Evolutionary conservation across 306 rosid species (phyloP).

Genomic region (Prunus persica): Prunus_persica_NCBIv2 NC_034009.1:27079001-27079500

Average conservation of each 20-base stretch:
- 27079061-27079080: conserved; percentile 46
- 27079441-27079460: conserved; percentile 92
- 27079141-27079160: conserved; percentile 61
- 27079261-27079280: not conserved
- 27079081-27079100: conserved; percentile 17
- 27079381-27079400: conserved; percentile 94
- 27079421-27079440: conserved; percentile 73
- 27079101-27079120: conserved; percentile 37
- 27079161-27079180: conserved; percentile 71
- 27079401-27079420: conserved; percentile 85
- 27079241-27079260: not conserved
- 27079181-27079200: conserved; percentile 79
- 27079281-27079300: not conserved
- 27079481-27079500: conserved; percentile 90
- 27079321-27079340: conserved; percentile 78
- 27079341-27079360: conserved; percentile 90
- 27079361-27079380: conserved; percentile 98
- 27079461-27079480: conserved; percentile 97
- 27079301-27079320: conserved; percentile 39
- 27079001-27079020: conserved; percentile 80
- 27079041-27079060: conserved; percentile 45
- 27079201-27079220: conserved; percentile 79
- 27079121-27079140: conserved; percentile 95
- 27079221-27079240: conserved; percentile 72
- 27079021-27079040: conserved; percentile 32